These are phyloP conservation scores for Schizophyllum commune DNA, from an alignment of 1,284 basidiomycete genomes.

Conservation along the genomic window DNA sequence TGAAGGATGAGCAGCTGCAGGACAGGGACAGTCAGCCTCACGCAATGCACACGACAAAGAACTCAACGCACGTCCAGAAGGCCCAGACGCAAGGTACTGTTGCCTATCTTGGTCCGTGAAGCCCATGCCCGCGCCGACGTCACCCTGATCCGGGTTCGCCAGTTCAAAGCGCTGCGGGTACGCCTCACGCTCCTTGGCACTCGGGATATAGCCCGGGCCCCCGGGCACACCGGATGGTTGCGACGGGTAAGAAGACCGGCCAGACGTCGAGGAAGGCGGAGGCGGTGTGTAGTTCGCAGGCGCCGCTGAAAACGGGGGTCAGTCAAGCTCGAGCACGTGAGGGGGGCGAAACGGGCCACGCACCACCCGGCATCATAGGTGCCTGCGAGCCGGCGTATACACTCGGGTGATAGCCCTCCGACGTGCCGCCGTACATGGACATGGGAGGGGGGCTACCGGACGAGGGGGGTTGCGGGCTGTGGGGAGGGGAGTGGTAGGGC, in stretches of 20 bases:
- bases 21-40: neutral
- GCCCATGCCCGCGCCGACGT: neutral
- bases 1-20: conserved; percentile 3
- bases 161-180: neutral
- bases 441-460: conserved; percentile 13
- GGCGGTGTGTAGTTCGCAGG: neutral
- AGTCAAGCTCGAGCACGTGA: too few relatives aligned
- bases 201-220: neutral
- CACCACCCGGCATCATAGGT: neutral
- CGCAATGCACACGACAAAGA: neutral
- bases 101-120: neutral
- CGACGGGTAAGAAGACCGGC: neutral
- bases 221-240: neutral
- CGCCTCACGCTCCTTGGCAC: neutral
- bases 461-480: neutral
- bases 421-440: conserved; percentile 4
- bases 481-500: neutral
- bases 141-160: neutral
- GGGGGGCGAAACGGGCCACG: neutral
- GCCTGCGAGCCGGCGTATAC: conserved; percentile 7
- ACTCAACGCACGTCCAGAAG: neutral
- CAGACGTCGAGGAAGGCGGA: neutral
- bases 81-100: neutral
- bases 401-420: conserved; percentile 11
- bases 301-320: neutral